Evolutionary conservation across 2,329 filamentous ascomycete species (phyloP).

Genomic region (Cercospora sesami): DNA sequence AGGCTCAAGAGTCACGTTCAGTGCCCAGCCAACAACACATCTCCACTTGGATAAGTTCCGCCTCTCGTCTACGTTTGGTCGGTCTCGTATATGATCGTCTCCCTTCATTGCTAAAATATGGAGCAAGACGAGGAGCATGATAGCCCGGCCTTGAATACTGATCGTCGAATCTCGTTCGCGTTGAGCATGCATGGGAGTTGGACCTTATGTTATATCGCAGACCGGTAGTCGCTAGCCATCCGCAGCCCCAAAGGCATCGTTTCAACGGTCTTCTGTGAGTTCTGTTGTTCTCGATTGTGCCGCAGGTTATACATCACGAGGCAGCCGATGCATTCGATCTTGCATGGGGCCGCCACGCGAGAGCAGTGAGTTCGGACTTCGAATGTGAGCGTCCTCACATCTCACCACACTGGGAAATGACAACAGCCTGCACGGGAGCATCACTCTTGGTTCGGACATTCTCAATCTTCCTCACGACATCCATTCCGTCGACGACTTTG

Average conservation of each 20-base stretch:
- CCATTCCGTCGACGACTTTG: conserved; percentile 83
- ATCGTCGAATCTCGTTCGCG: neutral
- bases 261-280: neutral
- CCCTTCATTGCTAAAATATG: neutral
- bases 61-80: neutral
- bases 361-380: neutral
- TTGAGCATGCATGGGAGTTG: neutral
- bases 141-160: neutral
- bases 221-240: neutral
- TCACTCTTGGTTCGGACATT: conserved; percentile 83
- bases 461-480: conserved; percentile 90
- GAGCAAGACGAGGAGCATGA: neutral
- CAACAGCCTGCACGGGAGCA: conserved; percentile 79
- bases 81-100: neutral
- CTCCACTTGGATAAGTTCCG: neutral
- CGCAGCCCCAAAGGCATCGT: neutral
- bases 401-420: conserved; percentile 85
- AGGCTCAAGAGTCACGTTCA: neutral
- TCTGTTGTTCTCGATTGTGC: neutral
- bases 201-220: neutral
- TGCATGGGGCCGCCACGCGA: neutral
- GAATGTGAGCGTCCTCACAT: conserved; percentile 59
- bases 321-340: neutral
- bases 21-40: neutral
- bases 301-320: neutral